phyloP scores from a whole-genome alignment of 192 early-diverging fungal species.

The Irineochytrium annulatum region DNA sequence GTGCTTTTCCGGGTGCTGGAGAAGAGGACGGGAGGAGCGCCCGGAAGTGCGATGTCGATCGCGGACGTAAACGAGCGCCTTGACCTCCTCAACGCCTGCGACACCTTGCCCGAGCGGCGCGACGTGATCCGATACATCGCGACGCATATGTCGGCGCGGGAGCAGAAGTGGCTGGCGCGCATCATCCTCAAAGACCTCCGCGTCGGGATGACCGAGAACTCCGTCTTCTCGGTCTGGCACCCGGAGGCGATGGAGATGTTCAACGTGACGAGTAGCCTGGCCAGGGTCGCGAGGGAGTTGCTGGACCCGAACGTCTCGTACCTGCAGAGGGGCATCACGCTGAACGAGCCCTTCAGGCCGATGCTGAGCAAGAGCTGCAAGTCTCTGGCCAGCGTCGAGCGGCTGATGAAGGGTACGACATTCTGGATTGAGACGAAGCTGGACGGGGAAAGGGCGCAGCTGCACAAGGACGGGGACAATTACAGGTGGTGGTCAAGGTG shows the following conservation, averaged over 20 bases:
- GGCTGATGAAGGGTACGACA: slow-evolving; percentile 36
- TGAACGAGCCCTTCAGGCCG: slow-evolving; percentile 66
- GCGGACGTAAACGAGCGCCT: slow-evolving; percentile 58
- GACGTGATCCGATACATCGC: slow-evolving; percentile 52
- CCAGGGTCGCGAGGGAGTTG: slow-evolving; percentile 53
- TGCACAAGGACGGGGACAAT: slow-evolving; percentile 59
- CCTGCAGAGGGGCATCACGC: slow-evolving; percentile 35
- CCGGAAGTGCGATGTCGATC: slow-evolving; percentile 39
- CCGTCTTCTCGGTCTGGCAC: slow-evolving; percentile 63
- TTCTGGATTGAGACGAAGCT: slow-evolving; percentile 84
- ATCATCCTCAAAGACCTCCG: slow-evolving; percentile 76
- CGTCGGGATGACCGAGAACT: slow-evolving; percentile 68
- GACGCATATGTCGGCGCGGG: slow-evolving; percentile 53
- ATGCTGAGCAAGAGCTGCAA: slow-evolving; percentile 58
- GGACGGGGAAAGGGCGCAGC: slow-evolving; percentile 73
- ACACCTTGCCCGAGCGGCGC: slow-evolving; percentile 32
- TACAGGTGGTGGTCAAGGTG: slow-evolving; percentile 50
- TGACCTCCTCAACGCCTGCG: slow-evolving; percentile 35
- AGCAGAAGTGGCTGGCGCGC: slow-evolving; percentile 74
- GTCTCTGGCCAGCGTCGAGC: slow-evolving; percentile 41
- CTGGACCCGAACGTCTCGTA: slow-evolving; percentile 38
- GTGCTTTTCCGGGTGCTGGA: slow-evolving; percentile 45
- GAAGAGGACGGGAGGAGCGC: slow-evolving; percentile 25
- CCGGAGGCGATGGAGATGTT: slow-evolving; percentile 65
- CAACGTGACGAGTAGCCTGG: slow-evolving; percentile 62